phyloP scores from a whole-genome alignment of 352 stramenopile genomes.

The Phytophthora kernoviae region DNA sequence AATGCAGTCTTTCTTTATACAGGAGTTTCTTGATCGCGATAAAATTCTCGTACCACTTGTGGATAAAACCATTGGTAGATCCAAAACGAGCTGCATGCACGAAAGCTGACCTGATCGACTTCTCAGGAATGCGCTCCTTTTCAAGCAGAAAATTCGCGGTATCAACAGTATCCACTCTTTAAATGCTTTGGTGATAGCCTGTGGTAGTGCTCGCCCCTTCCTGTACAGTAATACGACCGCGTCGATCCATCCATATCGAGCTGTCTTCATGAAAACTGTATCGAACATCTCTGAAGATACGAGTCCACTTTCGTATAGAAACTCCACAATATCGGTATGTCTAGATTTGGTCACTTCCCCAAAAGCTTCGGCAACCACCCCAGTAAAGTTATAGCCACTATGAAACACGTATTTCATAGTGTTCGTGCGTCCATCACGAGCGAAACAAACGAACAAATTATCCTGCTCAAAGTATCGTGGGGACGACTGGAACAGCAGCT shows the following conservation, averaged over 20 bases:
- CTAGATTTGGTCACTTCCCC: not conserved
- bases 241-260: not conserved
- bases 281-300: not conserved
- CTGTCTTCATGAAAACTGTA: not conserved
- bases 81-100: not conserved
- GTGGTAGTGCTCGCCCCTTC: not conserved
- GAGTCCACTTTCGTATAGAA: not conserved
- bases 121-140: not conserved
- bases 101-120: not conserved
- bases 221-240: not conserved
- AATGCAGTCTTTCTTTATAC: not conserved
- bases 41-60: not conserved
- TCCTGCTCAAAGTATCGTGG: not conserved
- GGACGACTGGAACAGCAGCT: not conserved
- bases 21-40: not conserved
- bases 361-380: not conserved
- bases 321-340: not conserved
- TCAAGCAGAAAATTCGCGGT: not conserved
- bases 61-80: not conserved
- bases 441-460: constrained; percentile 1
- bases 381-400: not conserved
- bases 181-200: not conserved
- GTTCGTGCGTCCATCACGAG: not conserved
- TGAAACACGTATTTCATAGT: constrained; percentile 11
- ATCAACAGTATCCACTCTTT: not conserved